Evolutionary conservation across 23 red algal genomes (phyloP).

Genomic region (Gracilariopsis chorda): DNA sequence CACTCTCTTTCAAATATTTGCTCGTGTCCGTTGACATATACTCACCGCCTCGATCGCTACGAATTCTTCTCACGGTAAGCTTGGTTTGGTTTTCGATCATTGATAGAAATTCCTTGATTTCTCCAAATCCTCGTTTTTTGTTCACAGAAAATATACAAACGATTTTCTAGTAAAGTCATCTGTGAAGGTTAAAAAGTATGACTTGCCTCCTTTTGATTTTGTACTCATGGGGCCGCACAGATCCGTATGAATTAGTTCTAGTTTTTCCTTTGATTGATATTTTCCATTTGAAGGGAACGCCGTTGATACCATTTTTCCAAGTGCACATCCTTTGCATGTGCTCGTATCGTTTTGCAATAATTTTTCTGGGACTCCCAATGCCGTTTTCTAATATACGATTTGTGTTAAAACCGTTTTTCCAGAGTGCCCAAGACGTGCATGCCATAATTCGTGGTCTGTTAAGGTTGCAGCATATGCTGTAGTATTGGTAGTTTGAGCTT

Average conservation of each 20-base stretch:
- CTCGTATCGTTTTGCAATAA: not conserved
- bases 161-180: not conserved
- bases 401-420: not conserved
- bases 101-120: not conserved
- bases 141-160: not conserved
- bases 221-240: slow-evolving; percentile 11
- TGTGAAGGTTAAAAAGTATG: slow-evolving; percentile 35
- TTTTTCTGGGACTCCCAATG: not conserved
- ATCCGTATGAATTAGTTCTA: slow-evolving; percentile 32
- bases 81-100: not conserved
- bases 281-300: not conserved
- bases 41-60: slow-evolving; percentile 22
- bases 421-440: not conserved
- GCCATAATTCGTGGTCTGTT: not conserved
- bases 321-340: not conserved
- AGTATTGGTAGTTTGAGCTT: too few species aligned
- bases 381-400: not conserved
- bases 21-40: not conserved
- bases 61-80: not conserved
- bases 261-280: not conserved
- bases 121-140: not conserved
- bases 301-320: not conserved
- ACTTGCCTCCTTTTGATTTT: not conserved
- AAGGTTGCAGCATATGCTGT: not conserved
- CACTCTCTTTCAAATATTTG: not conserved